Percentiles rank a stretch among this genome's conserved stretches.
Conservation (phyloP, 2,329 filamentous ascomycete species). For the Stagonosporopsis cucurbitacearum region DNA sequence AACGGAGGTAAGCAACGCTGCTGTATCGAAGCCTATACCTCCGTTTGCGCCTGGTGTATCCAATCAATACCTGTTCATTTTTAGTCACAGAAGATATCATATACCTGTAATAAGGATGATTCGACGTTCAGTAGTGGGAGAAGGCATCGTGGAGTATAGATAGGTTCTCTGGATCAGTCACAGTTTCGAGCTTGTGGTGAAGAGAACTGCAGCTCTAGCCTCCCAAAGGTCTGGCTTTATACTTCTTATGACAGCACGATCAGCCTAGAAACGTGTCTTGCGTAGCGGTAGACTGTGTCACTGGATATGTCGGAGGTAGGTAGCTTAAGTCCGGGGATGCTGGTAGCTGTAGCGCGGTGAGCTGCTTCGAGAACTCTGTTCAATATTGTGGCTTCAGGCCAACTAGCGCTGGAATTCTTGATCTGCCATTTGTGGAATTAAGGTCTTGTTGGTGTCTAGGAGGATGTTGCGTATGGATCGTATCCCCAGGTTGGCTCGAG, state of each 20-base stretch:
- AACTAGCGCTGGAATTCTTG: neutral
- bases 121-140: slow-evolving; percentile 25
- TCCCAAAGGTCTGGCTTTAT: neutral
- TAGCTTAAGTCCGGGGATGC: neutral
- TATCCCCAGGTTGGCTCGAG: neutral
- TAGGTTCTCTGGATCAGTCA: neutral
- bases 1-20: slow-evolving; percentile 35
- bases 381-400: neutral
- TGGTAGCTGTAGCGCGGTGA: neutral
- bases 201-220: no score
- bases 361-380: neutral
- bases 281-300: neutral
- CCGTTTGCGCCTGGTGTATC: slow-evolving; percentile 39
- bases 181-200: no score
- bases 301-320: slow-evolving; percentile 1
- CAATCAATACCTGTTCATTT: neutral
- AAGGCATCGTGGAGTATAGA: neutral
- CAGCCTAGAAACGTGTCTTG: no score
- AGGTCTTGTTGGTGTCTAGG: neutral
- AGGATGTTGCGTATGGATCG: neutral
- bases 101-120: slow-evolving; percentile 41
- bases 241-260: neutral
- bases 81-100: neutral
- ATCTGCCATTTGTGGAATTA: neutral
- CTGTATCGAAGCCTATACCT: slow-evolving; percentile 47